Base-by-base conservation (phyloP, 441 rosid genomes). In the Gossypium davidsonii region DNA sequence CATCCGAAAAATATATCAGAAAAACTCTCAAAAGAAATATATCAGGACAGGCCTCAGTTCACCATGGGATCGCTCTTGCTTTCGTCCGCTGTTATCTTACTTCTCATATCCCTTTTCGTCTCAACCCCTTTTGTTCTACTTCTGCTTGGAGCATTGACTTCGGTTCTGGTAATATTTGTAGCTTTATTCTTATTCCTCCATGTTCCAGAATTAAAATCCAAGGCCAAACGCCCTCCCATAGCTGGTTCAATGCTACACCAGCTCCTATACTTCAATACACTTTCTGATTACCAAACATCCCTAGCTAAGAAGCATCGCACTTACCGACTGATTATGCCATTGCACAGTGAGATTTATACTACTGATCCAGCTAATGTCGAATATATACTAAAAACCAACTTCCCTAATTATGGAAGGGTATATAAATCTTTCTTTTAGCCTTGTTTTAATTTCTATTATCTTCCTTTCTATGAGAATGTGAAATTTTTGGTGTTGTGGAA, bases 391-490 rank as follows among this genome's bases (percentile, higher is more conserved):
- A 81, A 72, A 73, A 84, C 82, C 68, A 86, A 83, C 71, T 84
- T 86, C 76, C 57, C 80, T 7, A 83, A 84, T 67, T 86, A 86
- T 63, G 78, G 77, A 67, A 82, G 78, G 87, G 89, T 84, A 52
- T 1, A 39, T 1, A 39, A 39, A 26, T 39, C 49, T 55, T 57
- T 14, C 4, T 20, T 68, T 61, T 65, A 49, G 7, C 53, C 15
- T 49, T 59, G 51, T 34, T 34, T 6, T 34, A 34, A 34, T 15
- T 1, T 68, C 25, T 52, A 12, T 39, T 8, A 25, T 59, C 59
- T 64, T 64, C 21, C 18, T 42, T 39, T 64, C 31, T 1, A 64
- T 21, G 7, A 18, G 17, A 26, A 42, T 11, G 26, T 64, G 52
- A 42, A 42, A 64, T 42, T 37, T 37, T 64, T 11, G 15, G 17